Percentiles rank a stretch among this genome's conserved stretches.
These are phyloP conservation scores for Arachnomyces sp. DNA, from an alignment of 2,329 filamentous ascomycete species.

Conservation along the genomic window DNA sequence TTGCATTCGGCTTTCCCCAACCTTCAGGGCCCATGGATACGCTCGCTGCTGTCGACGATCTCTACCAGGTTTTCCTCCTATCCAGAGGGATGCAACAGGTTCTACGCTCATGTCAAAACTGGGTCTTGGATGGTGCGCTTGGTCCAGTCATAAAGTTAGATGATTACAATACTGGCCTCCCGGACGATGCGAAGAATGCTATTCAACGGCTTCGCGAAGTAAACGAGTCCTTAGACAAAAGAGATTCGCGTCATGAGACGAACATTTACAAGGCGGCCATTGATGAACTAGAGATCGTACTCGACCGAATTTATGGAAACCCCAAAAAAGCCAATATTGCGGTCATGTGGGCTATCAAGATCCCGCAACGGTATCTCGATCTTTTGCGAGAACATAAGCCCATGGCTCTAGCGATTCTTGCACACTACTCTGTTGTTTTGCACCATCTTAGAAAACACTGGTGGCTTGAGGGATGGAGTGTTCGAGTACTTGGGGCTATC, in stretches of 20 bases:
- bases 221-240: conserved; percentile 18
- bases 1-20: conserved; percentile 28
- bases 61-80: conserved; percentile 26
- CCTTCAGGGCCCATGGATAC: conserved; percentile 16
- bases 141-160: conserved; percentile 21
- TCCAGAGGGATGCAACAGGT: conserved; percentile 28
- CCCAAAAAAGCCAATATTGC: conserved; percentile 46
- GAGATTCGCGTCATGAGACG: conserved; percentile 18
- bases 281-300: conserved; percentile 20
- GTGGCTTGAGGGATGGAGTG: conserved; percentile 61
- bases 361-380: conserved; percentile 27
- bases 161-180: conserved; percentile 14
- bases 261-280: conserved; percentile 19
- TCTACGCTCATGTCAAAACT: conserved; percentile 17
- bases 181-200: conserved; percentile 14
- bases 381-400: conserved; percentile 29
- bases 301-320: conserved; percentile 22
- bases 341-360: conserved; percentile 30
- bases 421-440: conserved; percentile 54
- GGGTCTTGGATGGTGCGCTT: conserved; percentile 21
- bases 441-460: conserved; percentile 51
- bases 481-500: conserved; percentile 57
- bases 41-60: conserved; percentile 19
- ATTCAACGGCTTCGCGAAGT: conserved; percentile 19
- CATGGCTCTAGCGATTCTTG: conserved; percentile 47